phyloP scores from a whole-genome alignment of 352 stramenopile species.

The Phytophthora quininea region DNA sequence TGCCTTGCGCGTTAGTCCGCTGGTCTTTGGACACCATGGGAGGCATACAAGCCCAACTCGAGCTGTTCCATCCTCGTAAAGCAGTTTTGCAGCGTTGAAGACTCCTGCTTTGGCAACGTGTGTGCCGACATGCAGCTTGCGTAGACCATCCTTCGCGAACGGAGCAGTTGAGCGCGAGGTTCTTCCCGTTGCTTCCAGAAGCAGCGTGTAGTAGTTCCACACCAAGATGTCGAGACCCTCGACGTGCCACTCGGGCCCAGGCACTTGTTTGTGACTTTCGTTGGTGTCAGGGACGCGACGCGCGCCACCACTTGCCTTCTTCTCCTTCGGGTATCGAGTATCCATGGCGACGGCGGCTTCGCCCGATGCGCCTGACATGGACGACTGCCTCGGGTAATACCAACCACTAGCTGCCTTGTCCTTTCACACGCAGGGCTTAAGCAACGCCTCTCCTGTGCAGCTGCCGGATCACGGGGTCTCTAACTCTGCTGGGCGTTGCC shows the following conservation, averaged over 20 bases:
- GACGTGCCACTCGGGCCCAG: no score
- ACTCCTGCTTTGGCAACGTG: no score
- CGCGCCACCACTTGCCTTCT: no score
- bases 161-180: slow-evolving; percentile 17
- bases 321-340: no score
- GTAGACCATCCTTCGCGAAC: neutral
- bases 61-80: no score
- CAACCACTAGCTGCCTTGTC: neutral
- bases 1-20: no score
- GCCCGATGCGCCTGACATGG: slow-evolving; percentile 6
- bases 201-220: slow-evolving; percentile 48
- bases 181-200: slow-evolving; percentile 33
- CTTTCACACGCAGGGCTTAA: no score
- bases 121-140: slow-evolving; percentile 8
- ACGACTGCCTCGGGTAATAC: slow-evolving; percentile 42
- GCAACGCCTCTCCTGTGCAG: slow-evolving; percentile 19
- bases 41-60: no score
- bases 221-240: slow-evolving; percentile 40
- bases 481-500: slow-evolving; percentile 57
- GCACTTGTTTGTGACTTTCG: no score
- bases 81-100: no score
- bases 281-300: no score
- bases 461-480: slow-evolving; percentile 60
- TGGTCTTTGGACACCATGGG: no score
- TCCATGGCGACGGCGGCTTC: neutral